Evolutionary conservation across 2,329 filamentous ascomycete genomes (phyloP).

Genomic region (Fusarium sp.): DNA sequence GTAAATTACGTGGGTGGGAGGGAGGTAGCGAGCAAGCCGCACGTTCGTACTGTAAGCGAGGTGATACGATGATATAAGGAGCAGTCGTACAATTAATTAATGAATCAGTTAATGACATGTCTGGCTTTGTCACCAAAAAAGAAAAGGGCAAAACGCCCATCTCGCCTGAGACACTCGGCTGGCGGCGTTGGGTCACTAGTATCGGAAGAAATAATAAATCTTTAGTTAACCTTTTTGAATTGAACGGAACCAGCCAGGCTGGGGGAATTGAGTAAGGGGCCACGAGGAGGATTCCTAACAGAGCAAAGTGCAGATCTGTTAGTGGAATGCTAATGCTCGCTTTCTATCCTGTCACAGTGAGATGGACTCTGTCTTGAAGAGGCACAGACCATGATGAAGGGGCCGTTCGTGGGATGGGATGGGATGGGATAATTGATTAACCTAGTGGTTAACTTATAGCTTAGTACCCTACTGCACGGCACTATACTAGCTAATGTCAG

Average conservation of each 20-base stretch:
- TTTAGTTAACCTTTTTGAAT: background rate
- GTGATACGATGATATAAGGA: background rate
- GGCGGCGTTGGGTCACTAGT: conserved; percentile 12
- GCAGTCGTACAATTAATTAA: background rate
- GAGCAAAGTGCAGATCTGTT: conserved; percentile 35
- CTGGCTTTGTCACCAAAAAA: background rate
- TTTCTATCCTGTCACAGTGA: conserved; percentile 2
- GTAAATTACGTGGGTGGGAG: conserved; percentile 7
- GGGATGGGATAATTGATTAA: background rate
- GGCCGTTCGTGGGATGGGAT: background rate
- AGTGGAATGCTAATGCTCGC: conserved; percentile 15
- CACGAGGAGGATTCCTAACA: conserved; percentile 38
- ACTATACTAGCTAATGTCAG: background rate
- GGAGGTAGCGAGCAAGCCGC: background rate
- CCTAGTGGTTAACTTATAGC: background rate
- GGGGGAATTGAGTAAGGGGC: conserved; percentile 16
- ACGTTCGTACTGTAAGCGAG: background rate
- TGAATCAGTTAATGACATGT: background rate
- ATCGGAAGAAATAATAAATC: background rate
- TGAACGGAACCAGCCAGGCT: background rate
- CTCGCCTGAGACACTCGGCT: conserved; percentile 30
- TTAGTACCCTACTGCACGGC: no score
- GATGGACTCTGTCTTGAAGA: background rate
- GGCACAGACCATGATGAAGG: conserved; percentile 20
- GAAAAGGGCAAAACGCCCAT: background rate